phyloP scores from a whole-genome alignment of 768 basidiomycete species.

The Chalciporus pseudorubinellus region DNA sequence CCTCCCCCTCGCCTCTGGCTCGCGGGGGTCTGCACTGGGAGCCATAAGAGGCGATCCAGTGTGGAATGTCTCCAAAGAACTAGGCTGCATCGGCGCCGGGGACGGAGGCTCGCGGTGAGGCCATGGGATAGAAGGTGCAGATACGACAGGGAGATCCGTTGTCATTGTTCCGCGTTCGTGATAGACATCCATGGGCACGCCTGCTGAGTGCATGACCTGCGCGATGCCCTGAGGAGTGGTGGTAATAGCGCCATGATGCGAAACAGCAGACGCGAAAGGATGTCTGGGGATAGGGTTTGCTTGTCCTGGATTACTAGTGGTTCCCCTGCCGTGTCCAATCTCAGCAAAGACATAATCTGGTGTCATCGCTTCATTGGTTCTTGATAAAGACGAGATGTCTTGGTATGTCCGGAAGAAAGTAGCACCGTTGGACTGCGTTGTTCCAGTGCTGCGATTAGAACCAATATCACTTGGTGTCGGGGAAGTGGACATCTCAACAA shows the following conservation, averaged over 20 bases:
- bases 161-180: slow-evolving; percentile 11
- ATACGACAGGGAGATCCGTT: slow-evolving; percentile 11
- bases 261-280: slow-evolving; percentile 19
- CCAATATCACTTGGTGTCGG: slow-evolving; percentile 61
- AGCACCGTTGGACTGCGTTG: slow-evolving; percentile 53
- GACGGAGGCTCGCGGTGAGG: slow-evolving; percentile 44
- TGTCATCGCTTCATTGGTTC: slow-evolving; percentile 57
- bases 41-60: slow-evolving; percentile 36
- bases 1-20: slow-evolving; percentile 49
- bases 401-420: slow-evolving; percentile 63
- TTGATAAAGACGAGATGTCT: slow-evolving; percentile 39
- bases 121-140: slow-evolving; percentile 36
- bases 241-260: slow-evolving; percentile 19
- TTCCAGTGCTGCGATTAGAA: slow-evolving; percentile 51
- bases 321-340: slow-evolving; percentile 70
- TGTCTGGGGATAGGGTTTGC: slow-evolving; percentile 21
- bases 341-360: slow-evolving; percentile 76
- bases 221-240: slow-evolving; percentile 32
- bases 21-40: slow-evolving; percentile 28
- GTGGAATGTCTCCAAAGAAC: slow-evolving; percentile 41
- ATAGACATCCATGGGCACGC: slow-evolving; percentile 23
- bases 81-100: slow-evolving; percentile 31
- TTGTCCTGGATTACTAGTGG: slow-evolving; percentile 23
- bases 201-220: slow-evolving; percentile 36
- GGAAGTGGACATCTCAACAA: slow-evolving; percentile 59